These are phyloP conservation scores for Skeletonema potamos DNA, from an alignment of 108 stramenopile species.

Conservation along the genomic window DNA sequence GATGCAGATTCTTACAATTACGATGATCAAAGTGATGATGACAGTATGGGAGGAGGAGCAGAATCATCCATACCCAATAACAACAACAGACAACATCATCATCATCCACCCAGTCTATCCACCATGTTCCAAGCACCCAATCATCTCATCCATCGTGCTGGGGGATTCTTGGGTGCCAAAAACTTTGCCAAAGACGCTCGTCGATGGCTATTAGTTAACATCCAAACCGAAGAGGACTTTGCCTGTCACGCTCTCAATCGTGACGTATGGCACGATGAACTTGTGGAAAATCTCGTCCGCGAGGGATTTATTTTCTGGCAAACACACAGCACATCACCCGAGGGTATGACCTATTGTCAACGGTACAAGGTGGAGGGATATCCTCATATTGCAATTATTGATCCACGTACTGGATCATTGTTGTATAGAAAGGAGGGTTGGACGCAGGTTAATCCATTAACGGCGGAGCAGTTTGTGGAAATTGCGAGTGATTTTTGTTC, in stretches of 20 bases:
- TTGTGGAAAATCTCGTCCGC: conserved; percentile 90
- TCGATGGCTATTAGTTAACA: conserved; percentile 92
- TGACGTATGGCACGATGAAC: conserved; percentile 96
- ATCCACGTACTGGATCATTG: conserved; percentile 88
- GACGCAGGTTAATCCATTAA: conserved; percentile 83
- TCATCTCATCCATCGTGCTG: conserved; percentile 69
- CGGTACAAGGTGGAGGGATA: conserved; percentile 84
- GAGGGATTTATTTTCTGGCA: conserved; percentile 96
- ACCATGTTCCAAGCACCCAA: conserved; percentile 81
- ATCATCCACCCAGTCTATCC: conserved; percentile 43
- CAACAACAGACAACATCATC: background rate
- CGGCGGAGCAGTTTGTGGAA: conserved; percentile 80
- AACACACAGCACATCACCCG: conserved; percentile 57
- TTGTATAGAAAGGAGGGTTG: conserved; percentile 90
- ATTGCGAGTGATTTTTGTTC: conserved; percentile 88
- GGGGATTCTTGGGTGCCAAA: conserved; percentile 84
- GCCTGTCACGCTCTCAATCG: conserved; percentile 92
- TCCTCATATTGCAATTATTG: conserved; percentile 90
- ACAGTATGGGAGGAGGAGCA: conserved; percentile 18
- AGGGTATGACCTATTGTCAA: conserved; percentile 76
- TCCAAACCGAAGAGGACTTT: conserved; percentile 87
- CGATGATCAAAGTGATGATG: conserved; percentile 13
- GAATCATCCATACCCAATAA: background rate
- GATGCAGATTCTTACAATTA: conserved; percentile 11
- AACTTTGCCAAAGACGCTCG: conserved; percentile 79